phyloP scores from a whole-genome alignment of 2,329 filamentous ascomycete genomes.

The Knufia petricola region DNA sequence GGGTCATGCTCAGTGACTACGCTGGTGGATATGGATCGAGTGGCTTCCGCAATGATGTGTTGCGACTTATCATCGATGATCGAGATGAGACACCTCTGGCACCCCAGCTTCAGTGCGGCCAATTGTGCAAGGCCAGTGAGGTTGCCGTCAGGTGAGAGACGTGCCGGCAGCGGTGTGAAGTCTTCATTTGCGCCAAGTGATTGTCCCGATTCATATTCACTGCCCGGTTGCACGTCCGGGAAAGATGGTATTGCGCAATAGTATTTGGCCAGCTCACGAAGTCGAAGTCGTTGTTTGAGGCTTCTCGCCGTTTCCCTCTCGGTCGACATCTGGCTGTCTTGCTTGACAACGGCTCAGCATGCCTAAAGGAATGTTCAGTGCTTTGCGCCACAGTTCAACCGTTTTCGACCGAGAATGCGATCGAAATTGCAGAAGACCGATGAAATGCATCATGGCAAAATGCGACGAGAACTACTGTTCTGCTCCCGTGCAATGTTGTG shows the following conservation, averaged over 20 bases:
- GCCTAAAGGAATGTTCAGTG: no score
- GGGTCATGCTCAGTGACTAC: constrained; percentile 13
- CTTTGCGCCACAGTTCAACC: no score
- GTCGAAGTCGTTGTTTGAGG: not conserved
- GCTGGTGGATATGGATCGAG: constrained; percentile 17
- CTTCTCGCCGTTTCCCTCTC: not conserved
- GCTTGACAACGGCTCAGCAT: no score
- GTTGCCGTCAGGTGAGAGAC: constrained; percentile 27
- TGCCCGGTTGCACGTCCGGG: not conserved
- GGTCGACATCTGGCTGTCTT: no score
- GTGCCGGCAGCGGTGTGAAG: not conserved
- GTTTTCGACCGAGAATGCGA: no score
- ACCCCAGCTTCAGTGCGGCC: constrained; percentile 22
- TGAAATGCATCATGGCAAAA: no score
- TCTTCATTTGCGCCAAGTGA: not conserved
- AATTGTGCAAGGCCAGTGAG: constrained; percentile 27
- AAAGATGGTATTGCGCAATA: not conserved
- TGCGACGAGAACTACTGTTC: no score
- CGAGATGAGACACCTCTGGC: constrained; percentile 23
- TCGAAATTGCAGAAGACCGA: no score
- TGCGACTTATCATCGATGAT: constrained; percentile 24
- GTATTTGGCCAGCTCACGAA: constrained; percentile 4
- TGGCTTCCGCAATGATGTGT: constrained; percentile 26
- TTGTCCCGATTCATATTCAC: not conserved
- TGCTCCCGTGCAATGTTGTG: no score